A percentile compares a stretch with the other conserved stretches of the same genome.
phyloP scores from a whole-genome alignment of 495 filamentous ascomycete species.

The Neurospora sp. region DNA sequence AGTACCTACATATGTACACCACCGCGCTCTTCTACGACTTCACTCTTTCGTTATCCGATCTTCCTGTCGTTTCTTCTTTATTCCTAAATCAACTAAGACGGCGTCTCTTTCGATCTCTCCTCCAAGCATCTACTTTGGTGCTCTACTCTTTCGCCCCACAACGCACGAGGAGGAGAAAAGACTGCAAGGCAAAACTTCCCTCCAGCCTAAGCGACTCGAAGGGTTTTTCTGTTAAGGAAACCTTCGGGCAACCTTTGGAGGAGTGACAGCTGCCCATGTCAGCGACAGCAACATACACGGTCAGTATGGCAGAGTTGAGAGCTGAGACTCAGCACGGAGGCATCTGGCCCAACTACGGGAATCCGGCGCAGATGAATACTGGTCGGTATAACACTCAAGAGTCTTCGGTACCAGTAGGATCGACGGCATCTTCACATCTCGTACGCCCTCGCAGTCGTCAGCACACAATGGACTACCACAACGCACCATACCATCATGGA shows the following conservation, averaged over 20 bases:
- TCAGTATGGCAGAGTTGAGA: slow-evolving; percentile 47
- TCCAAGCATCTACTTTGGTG: not conserved
- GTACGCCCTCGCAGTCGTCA: slow-evolving; percentile 32
- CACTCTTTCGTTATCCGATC: slow-evolving; percentile 30
- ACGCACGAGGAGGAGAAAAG: not conserved
- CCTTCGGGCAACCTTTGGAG: slow-evolving; percentile 7
- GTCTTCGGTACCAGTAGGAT: slow-evolving; percentile 25
- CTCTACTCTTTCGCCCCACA: not conserved
- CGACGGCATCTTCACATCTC: slow-evolving; percentile 31
- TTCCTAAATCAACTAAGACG: not conserved
- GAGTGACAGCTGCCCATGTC: slow-evolving; percentile 40
- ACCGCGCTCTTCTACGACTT: slow-evolving; percentile 21
- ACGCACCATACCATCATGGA: slow-evolving; percentile 30
- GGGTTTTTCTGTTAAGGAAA: slow-evolving; percentile 9
- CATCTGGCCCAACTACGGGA: slow-evolving; percentile 42
- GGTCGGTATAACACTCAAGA: slow-evolving; percentile 36
- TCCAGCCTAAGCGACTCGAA: not conserved
- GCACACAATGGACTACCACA: slow-evolving; percentile 24
- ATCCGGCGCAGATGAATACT: slow-evolving; percentile 34
- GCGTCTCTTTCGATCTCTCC: not conserved
- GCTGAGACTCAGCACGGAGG: slow-evolving; percentile 38
- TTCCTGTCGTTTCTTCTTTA: slow-evolving; percentile 16
- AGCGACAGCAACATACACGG: slow-evolving; percentile 43
- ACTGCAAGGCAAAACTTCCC: not conserved
- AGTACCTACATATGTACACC: slow-evolving; percentile 33